Percentiles rank a stretch among this genome's conserved stretches.
Conservation (phyloP, 2,329 filamentous ascomycete genomes). For the Thermothelomyces thermophilus region DNA sequence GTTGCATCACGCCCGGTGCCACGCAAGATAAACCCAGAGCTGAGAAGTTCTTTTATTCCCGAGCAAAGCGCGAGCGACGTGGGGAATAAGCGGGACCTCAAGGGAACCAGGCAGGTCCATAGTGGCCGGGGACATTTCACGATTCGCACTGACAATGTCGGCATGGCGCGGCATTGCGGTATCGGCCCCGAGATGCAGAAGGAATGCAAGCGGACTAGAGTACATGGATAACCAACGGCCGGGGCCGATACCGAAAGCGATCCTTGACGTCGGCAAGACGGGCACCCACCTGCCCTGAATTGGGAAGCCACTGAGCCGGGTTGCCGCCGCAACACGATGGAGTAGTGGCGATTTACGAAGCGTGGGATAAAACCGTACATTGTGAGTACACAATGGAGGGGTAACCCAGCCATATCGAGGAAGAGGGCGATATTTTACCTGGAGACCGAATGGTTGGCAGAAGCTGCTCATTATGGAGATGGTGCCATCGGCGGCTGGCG, state of each 20-base stretch:
- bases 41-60: conserved; percentile 8
- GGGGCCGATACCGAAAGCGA: neutral
- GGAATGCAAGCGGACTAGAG: neutral
- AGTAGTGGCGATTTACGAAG: too few species aligned
- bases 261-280: neutral
- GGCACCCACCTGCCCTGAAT: neutral
- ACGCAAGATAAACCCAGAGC: neutral
- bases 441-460: too few species aligned
- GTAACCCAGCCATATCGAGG: too few species aligned
- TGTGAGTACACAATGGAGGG: too few species aligned
- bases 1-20: neutral
- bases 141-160: conserved; percentile 1
- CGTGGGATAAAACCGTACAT: too few species aligned
- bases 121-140: neutral
- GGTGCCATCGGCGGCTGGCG: too few species aligned
- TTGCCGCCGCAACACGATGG: too few species aligned
- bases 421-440: too few species aligned
- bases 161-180: conserved; percentile 7
- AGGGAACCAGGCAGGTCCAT: neutral
- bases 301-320: too few species aligned
- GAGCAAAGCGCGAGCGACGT: conserved; percentile 9
- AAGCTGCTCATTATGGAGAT: too few species aligned
- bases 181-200: conserved; percentile 9
- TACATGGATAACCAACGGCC: neutral
- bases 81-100: conserved; percentile 15